phyloP scores from a whole-genome alignment of 306 rosid species.

The Cucumis sativus region DNA sequence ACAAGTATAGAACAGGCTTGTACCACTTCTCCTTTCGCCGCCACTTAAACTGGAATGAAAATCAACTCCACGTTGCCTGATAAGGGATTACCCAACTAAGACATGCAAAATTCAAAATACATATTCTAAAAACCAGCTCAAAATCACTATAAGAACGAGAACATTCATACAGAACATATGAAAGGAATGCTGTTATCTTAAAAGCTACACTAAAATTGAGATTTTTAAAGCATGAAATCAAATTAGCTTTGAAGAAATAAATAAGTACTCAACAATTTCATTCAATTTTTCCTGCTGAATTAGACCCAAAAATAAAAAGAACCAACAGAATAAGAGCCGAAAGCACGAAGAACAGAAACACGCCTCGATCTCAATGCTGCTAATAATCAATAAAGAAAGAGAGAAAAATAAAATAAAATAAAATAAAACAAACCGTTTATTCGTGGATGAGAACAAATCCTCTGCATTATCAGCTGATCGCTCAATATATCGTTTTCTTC shows the following conservation, averaged over 20 bases:
- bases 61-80: constrained; percentile 37
- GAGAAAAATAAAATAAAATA: background rate
- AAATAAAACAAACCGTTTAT: constrained; percentile 21
- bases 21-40: constrained; percentile 24
- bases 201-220: background rate
- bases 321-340: background rate
- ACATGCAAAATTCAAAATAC: background rate
- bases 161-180: background rate
- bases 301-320: background rate
- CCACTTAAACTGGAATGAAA: constrained; percentile 2
- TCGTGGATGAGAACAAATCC: constrained; percentile 14
- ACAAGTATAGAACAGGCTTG: background rate
- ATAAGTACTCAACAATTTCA: background rate
- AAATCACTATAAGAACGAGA: background rate
- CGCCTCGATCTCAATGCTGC: background rate
- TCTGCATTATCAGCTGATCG: constrained; percentile 18
- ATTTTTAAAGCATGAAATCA: background rate
- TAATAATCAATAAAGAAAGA: background rate
- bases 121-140: constrained; percentile 5
- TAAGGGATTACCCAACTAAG: constrained; percentile 7
- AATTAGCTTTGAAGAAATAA: background rate
- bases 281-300: background rate
- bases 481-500: constrained; percentile 27
- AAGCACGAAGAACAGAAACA: background rate
- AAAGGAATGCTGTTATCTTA: background rate